Evolutionary conservation across 2,329 filamentous ascomycete species (phyloP).

Genomic region (Daldinia sp.): DNA sequence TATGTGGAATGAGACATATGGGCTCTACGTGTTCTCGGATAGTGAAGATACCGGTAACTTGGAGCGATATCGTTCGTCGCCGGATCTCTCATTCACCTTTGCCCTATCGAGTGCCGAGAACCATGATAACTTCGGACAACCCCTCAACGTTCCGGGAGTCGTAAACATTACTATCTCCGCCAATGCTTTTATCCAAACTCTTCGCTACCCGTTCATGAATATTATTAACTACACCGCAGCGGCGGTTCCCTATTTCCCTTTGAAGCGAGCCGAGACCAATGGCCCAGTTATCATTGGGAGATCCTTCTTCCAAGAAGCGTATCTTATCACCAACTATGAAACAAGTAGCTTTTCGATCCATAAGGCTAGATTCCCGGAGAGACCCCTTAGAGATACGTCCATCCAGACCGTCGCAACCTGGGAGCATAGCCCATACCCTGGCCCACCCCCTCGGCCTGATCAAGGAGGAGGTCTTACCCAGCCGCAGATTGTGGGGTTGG

Average conservation of each 20-base stretch:
- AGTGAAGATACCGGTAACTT: constrained; percentile 56
- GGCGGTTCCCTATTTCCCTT: constrained; percentile 69
- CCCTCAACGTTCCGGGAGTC: constrained; percentile 58
- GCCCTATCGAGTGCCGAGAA: constrained; percentile 64
- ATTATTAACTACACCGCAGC: constrained; percentile 55
- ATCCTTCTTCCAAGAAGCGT: constrained; percentile 75
- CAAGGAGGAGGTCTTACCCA: constrained; percentile 48
- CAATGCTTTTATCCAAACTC: constrained; percentile 58
- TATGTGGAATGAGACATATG: constrained; percentile 68
- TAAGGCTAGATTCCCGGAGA: constrained; percentile 61
- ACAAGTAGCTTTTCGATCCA: constrained; percentile 61
- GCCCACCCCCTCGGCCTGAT: constrained; percentile 40
- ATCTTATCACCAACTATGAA: constrained; percentile 66
- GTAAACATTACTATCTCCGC: constrained; percentile 65
- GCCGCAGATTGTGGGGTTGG: constrained; percentile 56
- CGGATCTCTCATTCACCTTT: constrained; percentile 64
- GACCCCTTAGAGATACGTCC: constrained; percentile 51
- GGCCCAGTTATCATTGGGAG: constrained; percentile 70
- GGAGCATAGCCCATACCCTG: constrained; percentile 57
- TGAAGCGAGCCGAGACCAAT: constrained; percentile 63
- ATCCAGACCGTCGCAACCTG: constrained; percentile 55
- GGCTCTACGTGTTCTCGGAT: constrained; percentile 70
- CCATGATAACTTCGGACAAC: constrained; percentile 59
- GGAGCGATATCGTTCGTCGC: constrained; percentile 52
- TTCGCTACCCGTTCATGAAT: constrained; percentile 60